phyloP scores from a whole-genome alignment of 495 filamentous ascomycete genomes.

The Cryomyces minteri region DNA sequence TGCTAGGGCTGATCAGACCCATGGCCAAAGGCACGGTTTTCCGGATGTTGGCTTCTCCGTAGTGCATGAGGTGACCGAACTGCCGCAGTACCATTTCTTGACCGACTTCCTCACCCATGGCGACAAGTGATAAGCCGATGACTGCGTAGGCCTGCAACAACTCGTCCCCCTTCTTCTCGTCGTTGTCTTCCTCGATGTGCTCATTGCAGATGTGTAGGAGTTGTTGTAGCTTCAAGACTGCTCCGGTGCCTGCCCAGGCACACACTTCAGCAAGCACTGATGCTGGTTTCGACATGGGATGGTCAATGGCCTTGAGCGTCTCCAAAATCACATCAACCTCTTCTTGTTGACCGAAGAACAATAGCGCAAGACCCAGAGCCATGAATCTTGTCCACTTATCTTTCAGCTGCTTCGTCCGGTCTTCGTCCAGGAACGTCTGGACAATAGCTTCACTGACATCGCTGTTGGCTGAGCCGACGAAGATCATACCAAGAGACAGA shows the following conservation, averaged over 20 bases:
- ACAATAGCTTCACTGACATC: conserved; percentile 80
- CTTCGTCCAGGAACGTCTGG: conserved; percentile 78
- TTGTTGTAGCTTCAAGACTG: conserved; percentile 90
- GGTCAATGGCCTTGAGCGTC: conserved; percentile 85
- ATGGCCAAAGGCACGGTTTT: conserved; percentile 94
- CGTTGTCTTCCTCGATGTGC: conserved; percentile 77
- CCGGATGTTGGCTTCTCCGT: conserved; percentile 91
- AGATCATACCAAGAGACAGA: conserved; percentile 74
- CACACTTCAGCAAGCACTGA: conserved; percentile 85
- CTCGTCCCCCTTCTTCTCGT: conserved; percentile 86
- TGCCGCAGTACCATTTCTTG: conserved; percentile 97
- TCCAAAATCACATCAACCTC: conserved; percentile 92
- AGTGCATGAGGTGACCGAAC: conserved; percentile 98
- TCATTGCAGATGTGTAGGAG: conserved; percentile 95
- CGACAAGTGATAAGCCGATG: conserved; percentile 78
- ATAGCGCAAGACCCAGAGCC: conserved; percentile 77
- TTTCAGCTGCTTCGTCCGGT: conserved; percentile 68
- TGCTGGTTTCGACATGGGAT: conserved; percentile 84
- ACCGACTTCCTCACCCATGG: conserved; percentile 96
- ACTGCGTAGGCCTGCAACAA: conserved; percentile 91
- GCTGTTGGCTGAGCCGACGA: conserved; percentile 78
- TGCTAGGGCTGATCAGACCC: conserved; percentile 89
- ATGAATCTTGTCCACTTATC: conserved; percentile 98
- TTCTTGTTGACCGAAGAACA: conserved; percentile 93
- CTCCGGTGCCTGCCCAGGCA: conserved; percentile 93